A percentile compares a stretch with the other conserved stretches of the same genome.
phyloP scores from a whole-genome alignment of 208 protist genomes.

The Dictyostelium gargantuum region DNA sequence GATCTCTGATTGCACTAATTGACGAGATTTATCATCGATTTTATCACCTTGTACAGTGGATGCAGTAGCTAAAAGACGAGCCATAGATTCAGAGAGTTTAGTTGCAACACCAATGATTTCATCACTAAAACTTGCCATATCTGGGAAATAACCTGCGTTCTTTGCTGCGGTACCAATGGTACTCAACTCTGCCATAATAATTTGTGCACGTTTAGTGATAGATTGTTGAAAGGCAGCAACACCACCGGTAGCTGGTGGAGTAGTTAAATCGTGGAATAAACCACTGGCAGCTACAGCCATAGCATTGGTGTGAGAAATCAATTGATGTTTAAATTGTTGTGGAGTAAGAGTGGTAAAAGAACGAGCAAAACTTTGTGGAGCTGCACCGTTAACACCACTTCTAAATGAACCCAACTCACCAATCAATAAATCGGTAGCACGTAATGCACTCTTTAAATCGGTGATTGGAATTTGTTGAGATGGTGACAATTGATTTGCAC shows the following conservation, averaged over 20 bases:
- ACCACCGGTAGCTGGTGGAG: constrained; percentile 11
- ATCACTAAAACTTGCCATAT: constrained; percentile 41
- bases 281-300: constrained; percentile 63
- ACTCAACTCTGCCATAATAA: constrained; percentile 52
- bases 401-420: constrained; percentile 22
- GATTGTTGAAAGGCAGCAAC: constrained; percentile 21
- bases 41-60: not conserved
- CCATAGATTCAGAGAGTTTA: constrained; percentile 28
- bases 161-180: constrained; percentile 32
- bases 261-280: constrained; percentile 53
- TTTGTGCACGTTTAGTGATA: constrained; percentile 26
- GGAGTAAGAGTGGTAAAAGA: constrained; percentile 71
- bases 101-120: constrained; percentile 26
- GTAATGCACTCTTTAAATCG: constrained; percentile 39
- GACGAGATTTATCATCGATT: not conserved
- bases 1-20: not conserved
- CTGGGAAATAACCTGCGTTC: constrained; percentile 44
- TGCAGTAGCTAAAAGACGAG: not conserved
- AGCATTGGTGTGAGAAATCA: constrained; percentile 65
- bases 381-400: not conserved
- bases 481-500: not conserved
- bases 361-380: constrained; percentile 49
- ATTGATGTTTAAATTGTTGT: constrained; percentile 71
- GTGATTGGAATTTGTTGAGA: constrained; percentile 57
- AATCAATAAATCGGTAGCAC: constrained; percentile 61